A percentile compares a stretch with the other conserved stretches of the same genome.
These are phyloP conservation scores for Crithidia bombi DNA, from an alignment of 208 protist genomes.

Conservation along the genomic window DNA sequence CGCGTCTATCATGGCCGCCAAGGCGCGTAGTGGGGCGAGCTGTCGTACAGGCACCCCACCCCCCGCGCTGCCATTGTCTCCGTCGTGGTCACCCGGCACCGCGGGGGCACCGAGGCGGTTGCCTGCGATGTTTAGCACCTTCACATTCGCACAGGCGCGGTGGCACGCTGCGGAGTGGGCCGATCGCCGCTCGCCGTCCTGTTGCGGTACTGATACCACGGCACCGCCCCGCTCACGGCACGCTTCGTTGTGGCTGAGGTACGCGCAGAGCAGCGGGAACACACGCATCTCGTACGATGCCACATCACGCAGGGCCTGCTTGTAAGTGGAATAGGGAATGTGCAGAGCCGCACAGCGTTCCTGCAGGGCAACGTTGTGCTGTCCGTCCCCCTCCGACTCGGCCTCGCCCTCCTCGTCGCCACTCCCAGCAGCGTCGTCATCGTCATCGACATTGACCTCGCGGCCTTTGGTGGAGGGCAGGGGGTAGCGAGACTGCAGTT, in stretches of 20 bases:
- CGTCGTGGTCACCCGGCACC: constrained; percentile 11
- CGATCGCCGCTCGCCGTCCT: constrained; percentile 13
- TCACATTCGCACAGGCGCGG: constrained; percentile 28
- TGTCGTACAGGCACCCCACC: constrained; percentile 35
- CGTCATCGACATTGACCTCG: constrained; percentile 31
- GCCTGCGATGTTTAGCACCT: constrained; percentile 53
- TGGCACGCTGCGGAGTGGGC: not conserved
- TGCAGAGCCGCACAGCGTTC: constrained; percentile 55
- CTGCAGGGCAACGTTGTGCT: constrained; percentile 68
- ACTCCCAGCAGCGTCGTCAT: constrained; percentile 18
- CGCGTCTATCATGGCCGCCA: constrained; percentile 70
- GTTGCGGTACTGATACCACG: not conserved
- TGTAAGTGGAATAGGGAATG: constrained; percentile 67
- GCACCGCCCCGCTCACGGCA: constrained; percentile 8
- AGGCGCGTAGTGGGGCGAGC: constrained; percentile 48
- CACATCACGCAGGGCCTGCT: constrained; percentile 53
- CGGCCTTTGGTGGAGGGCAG: constrained; percentile 31
- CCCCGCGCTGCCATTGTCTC: constrained; percentile 16
- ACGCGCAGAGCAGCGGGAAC: constrained; percentile 64
- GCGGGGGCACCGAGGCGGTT: constrained; percentile 44
- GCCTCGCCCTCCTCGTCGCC: constrained; percentile 39
- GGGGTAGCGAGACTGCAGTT: constrained; percentile 63
- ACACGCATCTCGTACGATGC: constrained; percentile 67
- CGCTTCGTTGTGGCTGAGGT: constrained; percentile 45
- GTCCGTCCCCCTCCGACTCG: constrained; percentile 34